Conservation (phyloP, 108 stramenopile species). For the Nannochloropsis oceanica region DNA sequence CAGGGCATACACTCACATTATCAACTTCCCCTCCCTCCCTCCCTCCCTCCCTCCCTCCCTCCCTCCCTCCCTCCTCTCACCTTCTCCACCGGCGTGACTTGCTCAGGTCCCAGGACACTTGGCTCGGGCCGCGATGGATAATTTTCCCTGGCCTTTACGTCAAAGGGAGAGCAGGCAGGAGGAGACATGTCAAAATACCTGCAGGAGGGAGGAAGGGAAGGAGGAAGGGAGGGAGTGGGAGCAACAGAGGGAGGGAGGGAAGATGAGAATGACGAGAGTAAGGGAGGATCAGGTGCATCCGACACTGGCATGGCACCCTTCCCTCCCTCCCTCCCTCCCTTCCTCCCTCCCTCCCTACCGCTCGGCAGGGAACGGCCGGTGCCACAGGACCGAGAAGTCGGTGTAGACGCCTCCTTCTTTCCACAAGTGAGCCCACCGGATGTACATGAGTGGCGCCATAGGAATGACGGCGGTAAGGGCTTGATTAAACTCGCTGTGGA, state of each 20-base stretch:
- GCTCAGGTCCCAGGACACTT: no score
- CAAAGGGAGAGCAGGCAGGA: not conserved
- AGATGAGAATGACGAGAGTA: not conserved
- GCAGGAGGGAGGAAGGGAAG: not conserved
- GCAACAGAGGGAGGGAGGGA: not conserved
- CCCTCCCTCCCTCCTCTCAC: not conserved
- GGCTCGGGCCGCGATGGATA: no score
- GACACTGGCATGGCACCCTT: not conserved
- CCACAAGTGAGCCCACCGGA: not conserved
- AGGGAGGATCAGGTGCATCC: not conserved
- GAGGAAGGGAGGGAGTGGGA: not conserved
- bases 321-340: not conserved
- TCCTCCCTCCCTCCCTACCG: not conserved
- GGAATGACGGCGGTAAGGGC: not conserved
- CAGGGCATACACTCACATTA: no score
- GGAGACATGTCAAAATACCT: not conserved
- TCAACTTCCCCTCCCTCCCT: no score
- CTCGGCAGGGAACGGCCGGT: not conserved
- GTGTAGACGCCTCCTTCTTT: not conserved
- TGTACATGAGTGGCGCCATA: not conserved
- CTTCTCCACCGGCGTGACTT: no score
- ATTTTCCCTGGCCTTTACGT: no score
- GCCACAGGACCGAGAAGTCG: not conserved
- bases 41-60: not conserved
- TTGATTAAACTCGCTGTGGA: not conserved